These are phyloP conservation scores for Pholiota conissans DNA, from an alignment of 768 basidiomycete genomes.

Conservation along the genomic window DNA sequence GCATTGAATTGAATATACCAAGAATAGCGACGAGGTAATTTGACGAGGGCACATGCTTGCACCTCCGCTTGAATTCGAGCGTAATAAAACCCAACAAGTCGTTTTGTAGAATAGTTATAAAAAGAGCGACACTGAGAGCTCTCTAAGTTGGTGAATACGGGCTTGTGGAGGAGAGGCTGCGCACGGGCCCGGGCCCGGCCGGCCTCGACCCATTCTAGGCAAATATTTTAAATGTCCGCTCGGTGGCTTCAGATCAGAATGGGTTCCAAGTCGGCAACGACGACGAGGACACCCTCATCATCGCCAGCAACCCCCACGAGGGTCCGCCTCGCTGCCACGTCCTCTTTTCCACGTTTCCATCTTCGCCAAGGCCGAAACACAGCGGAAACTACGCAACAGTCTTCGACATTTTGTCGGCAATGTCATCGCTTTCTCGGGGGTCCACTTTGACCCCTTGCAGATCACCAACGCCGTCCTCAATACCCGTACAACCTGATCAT, in stretches of 20 bases:
- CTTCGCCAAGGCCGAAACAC: neutral
- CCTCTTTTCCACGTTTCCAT: neutral
- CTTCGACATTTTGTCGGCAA: slow-evolving; percentile 13
- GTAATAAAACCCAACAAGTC: no score
- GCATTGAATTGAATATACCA: neutral
- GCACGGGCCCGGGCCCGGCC: slow-evolving; percentile 20
- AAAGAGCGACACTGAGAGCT: no score
- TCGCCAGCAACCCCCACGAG: neutral
- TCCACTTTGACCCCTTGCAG: slow-evolving; percentile 48
- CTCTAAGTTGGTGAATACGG: no score
- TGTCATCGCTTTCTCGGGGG: slow-evolving; percentile 36
- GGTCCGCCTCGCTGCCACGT: no score
- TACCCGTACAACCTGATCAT: slow-evolving; percentile 75
- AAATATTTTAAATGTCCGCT: slow-evolving; percentile 27
- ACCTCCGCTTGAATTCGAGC: neutral
- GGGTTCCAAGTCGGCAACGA: neutral
- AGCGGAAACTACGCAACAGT: no score
- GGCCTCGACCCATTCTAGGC: slow-evolving; percentile 28
- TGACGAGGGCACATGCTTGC: neutral
- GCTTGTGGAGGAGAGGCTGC: no score
- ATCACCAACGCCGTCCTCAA: slow-evolving; percentile 56
- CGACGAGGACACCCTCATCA: neutral
- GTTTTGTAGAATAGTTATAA: neutral
- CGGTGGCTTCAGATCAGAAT: neutral
- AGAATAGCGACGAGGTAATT: neutral